Conservation (phyloP, 2,329 filamentous ascomycete genomes). For the Fusarium nisikadoi region DNA sequence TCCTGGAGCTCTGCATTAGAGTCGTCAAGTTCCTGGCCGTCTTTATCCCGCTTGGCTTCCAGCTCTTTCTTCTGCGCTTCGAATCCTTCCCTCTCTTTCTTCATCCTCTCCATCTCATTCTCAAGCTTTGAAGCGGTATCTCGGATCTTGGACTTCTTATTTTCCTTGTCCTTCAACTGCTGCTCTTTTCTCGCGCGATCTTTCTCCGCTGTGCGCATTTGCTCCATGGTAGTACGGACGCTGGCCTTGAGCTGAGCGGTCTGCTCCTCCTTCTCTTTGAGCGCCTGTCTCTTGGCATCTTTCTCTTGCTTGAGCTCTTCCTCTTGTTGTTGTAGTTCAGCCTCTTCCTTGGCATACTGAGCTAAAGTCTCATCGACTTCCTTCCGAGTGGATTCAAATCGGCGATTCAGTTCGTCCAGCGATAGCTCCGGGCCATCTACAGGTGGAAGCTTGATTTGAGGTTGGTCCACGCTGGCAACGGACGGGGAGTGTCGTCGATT, state of each 20-base stretch:
- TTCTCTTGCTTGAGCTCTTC: constrained; percentile 79
- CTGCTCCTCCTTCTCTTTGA: constrained; percentile 91
- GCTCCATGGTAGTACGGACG: constrained; percentile 80
- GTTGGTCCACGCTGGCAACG: constrained; percentile 65
- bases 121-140: constrained; percentile 78
- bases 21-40: constrained; percentile 62
- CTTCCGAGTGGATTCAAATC: constrained; percentile 80
- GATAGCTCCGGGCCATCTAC: constrained; percentile 71
- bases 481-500: constrained; percentile 82
- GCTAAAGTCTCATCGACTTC: constrained; percentile 84
- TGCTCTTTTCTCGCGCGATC: constrained; percentile 83
- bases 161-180: constrained; percentile 72
- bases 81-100: constrained; percentile 64
- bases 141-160: constrained; percentile 74
- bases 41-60: constrained; percentile 61
- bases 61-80: constrained; percentile 63
- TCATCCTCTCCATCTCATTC: constrained; percentile 70
- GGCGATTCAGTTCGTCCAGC: constrained; percentile 81
- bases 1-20: constrained; percentile 72
- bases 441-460: constrained; percentile 55
- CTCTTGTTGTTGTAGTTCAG: constrained; percentile 73
- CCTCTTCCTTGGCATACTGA: constrained; percentile 76
- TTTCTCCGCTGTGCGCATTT: constrained; percentile 83
- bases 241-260: constrained; percentile 86
- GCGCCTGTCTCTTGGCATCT: constrained; percentile 78